phyloP scores from a whole-genome alignment of 2,329 filamentous ascomycete species.

The Botrytis galanthina region DNA sequence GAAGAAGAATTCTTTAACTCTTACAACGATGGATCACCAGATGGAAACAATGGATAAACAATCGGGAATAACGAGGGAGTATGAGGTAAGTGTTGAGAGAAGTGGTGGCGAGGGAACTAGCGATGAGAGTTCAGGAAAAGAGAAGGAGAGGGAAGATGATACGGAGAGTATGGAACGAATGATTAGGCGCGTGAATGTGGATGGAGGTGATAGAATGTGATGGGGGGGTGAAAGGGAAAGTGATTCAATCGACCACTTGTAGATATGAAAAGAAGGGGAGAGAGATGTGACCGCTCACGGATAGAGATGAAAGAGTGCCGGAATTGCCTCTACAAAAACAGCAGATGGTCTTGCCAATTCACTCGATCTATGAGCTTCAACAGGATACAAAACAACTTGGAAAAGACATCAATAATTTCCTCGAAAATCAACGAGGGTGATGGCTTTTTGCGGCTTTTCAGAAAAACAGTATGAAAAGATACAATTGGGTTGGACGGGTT shows the following conservation, averaged over 20 bases:
- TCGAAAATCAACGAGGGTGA: not conserved
- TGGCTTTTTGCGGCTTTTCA: not conserved
- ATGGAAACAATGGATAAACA: not conserved
- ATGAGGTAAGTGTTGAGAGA: not conserved
- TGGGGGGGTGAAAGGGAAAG: not conserved
- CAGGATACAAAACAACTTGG: not conserved
- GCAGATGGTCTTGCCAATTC: not conserved
- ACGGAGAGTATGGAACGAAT: not conserved
- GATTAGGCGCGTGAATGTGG: not conserved
- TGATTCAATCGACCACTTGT: too few relatives aligned
- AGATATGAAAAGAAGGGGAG: not conserved
- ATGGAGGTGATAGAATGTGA: not conserved
- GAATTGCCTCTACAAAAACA: not conserved
- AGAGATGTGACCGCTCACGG: not conserved
- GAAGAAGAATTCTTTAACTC: not conserved
- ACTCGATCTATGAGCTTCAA: not conserved
- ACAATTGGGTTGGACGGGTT: not conserved
- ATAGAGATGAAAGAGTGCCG: not conserved
- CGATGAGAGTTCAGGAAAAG: not conserved
- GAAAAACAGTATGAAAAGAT: not conserved
- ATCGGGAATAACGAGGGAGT: not conserved
- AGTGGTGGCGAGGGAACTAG: not conserved
- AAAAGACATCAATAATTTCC: not conserved
- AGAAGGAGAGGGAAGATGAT: not conserved
- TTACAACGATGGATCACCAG: not conserved